Base-by-base conservation (phyloP, 2,329 filamentous ascomycete species). In the Trichophyton schoenleinii region DNA sequence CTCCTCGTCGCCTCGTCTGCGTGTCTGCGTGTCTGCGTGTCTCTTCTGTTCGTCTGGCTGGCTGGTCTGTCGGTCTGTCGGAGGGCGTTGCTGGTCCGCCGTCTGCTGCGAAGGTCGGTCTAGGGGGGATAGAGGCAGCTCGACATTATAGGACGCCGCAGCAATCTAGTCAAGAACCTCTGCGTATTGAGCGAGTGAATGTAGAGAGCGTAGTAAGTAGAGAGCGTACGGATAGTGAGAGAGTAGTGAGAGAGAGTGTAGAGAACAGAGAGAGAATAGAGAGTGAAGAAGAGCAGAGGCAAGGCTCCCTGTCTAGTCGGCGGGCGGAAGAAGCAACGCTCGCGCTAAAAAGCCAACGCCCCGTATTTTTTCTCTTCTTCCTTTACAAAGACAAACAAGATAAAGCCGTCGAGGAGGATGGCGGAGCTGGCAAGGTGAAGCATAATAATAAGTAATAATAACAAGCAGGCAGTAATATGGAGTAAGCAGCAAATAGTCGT, bases 101-200 rank as follows among this genome's bases (percentile, higher is more conserved):
- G 34, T 20, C 22, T 36, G 57, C 13, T 18, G 57, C 34, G 34
- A 9, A 20, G 67, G 68, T 71, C 67, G n/a, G 44, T 55, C 52
- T 55, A 55, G 67, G 66, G 66, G 67, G 66, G 66, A 28, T 52
- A 25, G 20, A 52, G 46, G 20, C 46, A 52, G 63, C 66, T 61
- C 63, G 67, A 65, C 66, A 70, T 69, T 57, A 64, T 61, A 48
- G 64, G 59, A 44, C 55, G 57, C 34, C 13, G 60, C 64, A 53
- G 52, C 59, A 63, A 62, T 58, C 60, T 31, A 59, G 36, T 53
- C 49, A 9, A 1, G n/a, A 8, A 53, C n/a, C 13, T 7, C 41
- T n/a, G 41, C n/a, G 6, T 44, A 44, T 38, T 38, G 57, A 46
- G 22, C 9, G 48, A 61, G 53, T 46, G 25, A 59, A 57, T 59